These are phyloP conservation scores for Linnemannia schmuckeri DNA, from an alignment of 192 early-diverging fungal genomes.

Conservation along the genomic window DNA sequence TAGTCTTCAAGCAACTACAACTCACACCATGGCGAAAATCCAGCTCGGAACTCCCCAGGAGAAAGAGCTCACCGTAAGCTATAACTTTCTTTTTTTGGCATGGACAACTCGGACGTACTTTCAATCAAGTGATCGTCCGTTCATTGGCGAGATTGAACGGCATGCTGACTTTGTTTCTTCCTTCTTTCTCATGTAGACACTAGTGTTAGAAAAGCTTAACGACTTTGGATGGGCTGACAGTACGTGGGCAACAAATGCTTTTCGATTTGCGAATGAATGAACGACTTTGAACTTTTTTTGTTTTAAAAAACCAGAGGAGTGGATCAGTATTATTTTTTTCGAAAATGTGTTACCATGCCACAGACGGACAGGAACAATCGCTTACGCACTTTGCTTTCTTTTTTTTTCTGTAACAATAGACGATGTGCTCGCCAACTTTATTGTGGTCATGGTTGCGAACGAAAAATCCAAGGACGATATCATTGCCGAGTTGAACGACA, in stretches of 20 bases:
- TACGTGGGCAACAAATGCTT: neutral
- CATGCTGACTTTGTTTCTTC: neutral
- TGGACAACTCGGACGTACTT: neutral
- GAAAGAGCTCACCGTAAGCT: constrained; percentile 35
- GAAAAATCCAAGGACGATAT: constrained; percentile 43
- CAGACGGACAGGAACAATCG: neutral
- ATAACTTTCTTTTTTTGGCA: neutral
- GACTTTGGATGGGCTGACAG: constrained; percentile 51
- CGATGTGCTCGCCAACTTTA: constrained; percentile 52
- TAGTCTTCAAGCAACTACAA: neutral
- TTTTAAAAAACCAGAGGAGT: neutral
- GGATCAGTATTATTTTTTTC: neutral
- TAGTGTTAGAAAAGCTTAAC: constrained; percentile 33
- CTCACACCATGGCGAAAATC: constrained; percentile 29
- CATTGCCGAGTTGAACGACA: constrained; percentile 37
- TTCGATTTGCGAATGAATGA: neutral
- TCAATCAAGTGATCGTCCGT: neutral
- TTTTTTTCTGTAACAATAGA: constrained; percentile 7
- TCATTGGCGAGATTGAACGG: neutral
- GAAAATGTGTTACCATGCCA: neutral
- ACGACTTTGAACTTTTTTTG: neutral
- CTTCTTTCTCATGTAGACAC: constrained; percentile 2
- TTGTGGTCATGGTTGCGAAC: constrained; percentile 56
- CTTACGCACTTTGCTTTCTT: neutral
- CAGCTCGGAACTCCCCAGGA: constrained; percentile 45